Percentiles rank a stretch among this genome's conserved stretches.
Conservation (phyloP, 768 basidiomycete species). For the Boletus reticuloceps region DNA sequence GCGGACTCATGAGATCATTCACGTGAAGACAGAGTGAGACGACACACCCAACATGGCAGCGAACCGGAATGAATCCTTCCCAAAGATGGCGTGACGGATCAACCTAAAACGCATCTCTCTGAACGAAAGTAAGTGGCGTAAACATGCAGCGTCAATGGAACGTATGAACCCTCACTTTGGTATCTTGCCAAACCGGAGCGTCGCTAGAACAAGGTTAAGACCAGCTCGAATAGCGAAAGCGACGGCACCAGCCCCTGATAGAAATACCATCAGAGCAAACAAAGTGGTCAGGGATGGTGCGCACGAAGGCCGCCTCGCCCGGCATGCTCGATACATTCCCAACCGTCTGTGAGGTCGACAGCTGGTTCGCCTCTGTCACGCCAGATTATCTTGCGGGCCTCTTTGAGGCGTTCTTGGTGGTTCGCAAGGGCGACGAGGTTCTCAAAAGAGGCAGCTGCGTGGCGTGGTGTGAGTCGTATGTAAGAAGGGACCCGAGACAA, state of each 20-base stretch:
- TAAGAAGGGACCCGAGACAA: conserved; percentile 33
- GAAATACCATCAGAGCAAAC: neutral
- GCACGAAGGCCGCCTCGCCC: conserved; percentile 66
- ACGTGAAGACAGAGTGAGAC: neutral
- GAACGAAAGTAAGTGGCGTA: neutral
- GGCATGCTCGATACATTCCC: conserved; percentile 71
- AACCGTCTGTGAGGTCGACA: conserved; percentile 58
- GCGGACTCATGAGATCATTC: neutral
- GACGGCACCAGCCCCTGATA: conserved; percentile 72
- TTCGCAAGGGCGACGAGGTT: conserved; percentile 83
- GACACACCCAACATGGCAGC: conserved; percentile 78
- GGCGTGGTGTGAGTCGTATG: conserved; percentile 50
- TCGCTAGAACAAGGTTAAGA: conserved; percentile 74
- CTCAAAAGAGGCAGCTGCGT: conserved; percentile 75
- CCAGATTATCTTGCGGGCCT: conserved; percentile 81
- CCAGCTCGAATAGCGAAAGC: conserved; percentile 82
- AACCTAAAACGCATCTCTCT: conserved; percentile 66
- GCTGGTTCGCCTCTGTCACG: conserved; percentile 76
- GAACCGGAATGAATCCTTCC: conserved; percentile 78
- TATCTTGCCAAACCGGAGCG: conserved; percentile 67
- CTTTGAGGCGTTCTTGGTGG: conserved; percentile 70
- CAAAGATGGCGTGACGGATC: conserved; percentile 81
- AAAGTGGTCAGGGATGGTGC: conserved; percentile 27
- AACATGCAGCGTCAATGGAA: neutral
- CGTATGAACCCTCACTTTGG: conserved; percentile 49